Evolutionary conservation across 805 yeast species (phyloP), one percentile per base, ranked within the genome.

Genomic region (Wickerhamomyces xylosicus): DNA sequence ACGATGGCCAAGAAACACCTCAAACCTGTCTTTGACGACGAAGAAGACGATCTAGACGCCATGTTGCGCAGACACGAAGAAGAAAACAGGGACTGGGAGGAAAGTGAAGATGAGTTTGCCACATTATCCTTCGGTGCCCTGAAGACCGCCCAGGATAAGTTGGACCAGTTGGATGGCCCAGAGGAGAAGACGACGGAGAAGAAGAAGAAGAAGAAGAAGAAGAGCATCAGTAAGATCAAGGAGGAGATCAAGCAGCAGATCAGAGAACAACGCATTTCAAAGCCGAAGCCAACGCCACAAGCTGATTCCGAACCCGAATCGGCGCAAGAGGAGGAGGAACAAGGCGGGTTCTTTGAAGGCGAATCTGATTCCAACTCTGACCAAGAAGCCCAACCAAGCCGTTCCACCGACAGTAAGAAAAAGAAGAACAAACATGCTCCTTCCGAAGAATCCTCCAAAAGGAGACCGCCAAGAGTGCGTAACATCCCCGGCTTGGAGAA

Each of bases 361-460:
- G 50, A 47, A 35, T 49, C 42, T 11, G 57, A 47, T 7, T 44
- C 43, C 34, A 56, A 54, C 17, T 33, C 42, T 14, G 55, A 53
- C 2, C 49, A 48, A 15, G 52, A 48, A 17, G 36, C 40, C 35
- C 38, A 31, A 27, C 33, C 37, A 17, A 34, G 33, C 33, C 38
- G 38, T 28, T 15, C 47, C 33, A 34, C 15, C 5, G 9, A 9
- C 13, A 9, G 13, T 22, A 38, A 50, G 41, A 49, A 46, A 42
- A 69, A 68, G 48, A 72, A 66, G 49, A 68, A 61, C 45, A 90
- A 89, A 55, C 95, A 90, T 64, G 96, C 95, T 0, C 98, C 98
- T 11, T 63, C 77, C 3, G 97, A 85, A 53, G 53, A 74, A 19
- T 81, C 92, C 6, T 65, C 95, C 0, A 86, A 82, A 57, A 71